Evolutionary conservation across 1,284 basidiomycete species (phyloP), one percentile per base, ranked within the genome.

Genomic region (Ceratobasidium sp.): DNA sequence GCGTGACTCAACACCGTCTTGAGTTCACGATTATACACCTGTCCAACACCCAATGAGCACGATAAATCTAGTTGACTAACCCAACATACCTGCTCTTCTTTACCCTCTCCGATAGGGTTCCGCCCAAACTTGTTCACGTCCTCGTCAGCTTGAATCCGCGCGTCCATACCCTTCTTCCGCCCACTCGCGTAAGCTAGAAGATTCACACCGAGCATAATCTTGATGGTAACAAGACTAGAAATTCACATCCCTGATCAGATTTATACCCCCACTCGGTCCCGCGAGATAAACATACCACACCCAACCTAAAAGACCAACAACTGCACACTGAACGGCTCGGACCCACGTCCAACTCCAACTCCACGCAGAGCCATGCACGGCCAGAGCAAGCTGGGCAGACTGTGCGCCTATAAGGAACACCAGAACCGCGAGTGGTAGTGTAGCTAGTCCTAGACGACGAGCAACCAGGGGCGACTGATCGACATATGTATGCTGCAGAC

Each of bases 381-480:
- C 61, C 43, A 87, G 82, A 18, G 76, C 72, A 35, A 78, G 74
- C 47, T 78, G 76, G 13, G 77, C 81, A 4, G 93, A 94, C 79
- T 98, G 97, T 6, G 90, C 87, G 41, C 91, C 89, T 41, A 99
- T 90, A 35, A 98, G 87, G 73, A 98, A 88, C n/a, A 92, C 90
- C 9, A 99, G 86, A 30, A 95, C 95, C 0, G 95, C 94, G 0
- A 99, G 86, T 0, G 98, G 98, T 21, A 99, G 85, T 0, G 96
- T 91, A 0, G 97, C 92, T 79, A 99, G 98, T 13, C 98, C 98
- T 1, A 99, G 86, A 9, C 98, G 89, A 1, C 97, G 91, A 0
- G 95, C 93, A 38, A 98, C 95, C 11, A 97, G 87, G 1, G 97
- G 97, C 2, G 96, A 96, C 80, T 98, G 96, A 80, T 99, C 97